Evolutionary conservation across 2,329 filamentous ascomycete species (phyloP), one percentile per base, ranked within the genome.

Genomic region (Diplodia sapinea): DNA sequence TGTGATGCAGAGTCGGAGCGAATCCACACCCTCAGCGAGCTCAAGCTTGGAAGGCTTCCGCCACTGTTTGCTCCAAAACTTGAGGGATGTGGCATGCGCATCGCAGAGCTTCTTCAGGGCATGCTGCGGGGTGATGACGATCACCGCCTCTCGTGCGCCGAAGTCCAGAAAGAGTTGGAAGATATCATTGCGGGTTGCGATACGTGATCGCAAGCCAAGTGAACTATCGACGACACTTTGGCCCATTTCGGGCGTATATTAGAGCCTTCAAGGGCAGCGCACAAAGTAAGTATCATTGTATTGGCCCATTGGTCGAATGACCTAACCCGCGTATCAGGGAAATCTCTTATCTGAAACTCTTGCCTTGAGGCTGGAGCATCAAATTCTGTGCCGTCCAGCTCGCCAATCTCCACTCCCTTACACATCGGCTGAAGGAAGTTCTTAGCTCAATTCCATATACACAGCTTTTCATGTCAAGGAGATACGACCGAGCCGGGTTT

Each of bases 1-100:
- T 38, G 13, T 23, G 7, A 6, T 40, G 26, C 40, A 69, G 68
- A 74, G 11, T 81, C 80, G 76, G 81, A 82, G 70, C 73, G 81
- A 8, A 69, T 74, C 49, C 72, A 79, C 9, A 77, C 76, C 1
- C 69, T 82, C 12, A 72, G 72, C 1, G 70, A 71, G 2, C 70
- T 82, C 4, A 76, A 78, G 17, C 68, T 70, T 11, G 76, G 77
- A 1, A 56, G 72, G 15, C 72, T 81, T 33, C 75, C 77, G 0
- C 68, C 68, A 2, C 72, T 69, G 0, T 78, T 80, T 66, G 71
- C 70, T 4, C 61, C 68, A 1, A 62, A 59, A 2, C 38, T 76
- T 31, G 75, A 74, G 4, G 66, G 66, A n/a, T 47, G 33, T 7
- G 74, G 74, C 0, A 68, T 49, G 1, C 68, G 71, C 26, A 63